These are phyloP conservation scores for Magnolia officinalis DNA, from an alignment of 164 flowering plant genomes.

Conservation along the genomic window DNA sequence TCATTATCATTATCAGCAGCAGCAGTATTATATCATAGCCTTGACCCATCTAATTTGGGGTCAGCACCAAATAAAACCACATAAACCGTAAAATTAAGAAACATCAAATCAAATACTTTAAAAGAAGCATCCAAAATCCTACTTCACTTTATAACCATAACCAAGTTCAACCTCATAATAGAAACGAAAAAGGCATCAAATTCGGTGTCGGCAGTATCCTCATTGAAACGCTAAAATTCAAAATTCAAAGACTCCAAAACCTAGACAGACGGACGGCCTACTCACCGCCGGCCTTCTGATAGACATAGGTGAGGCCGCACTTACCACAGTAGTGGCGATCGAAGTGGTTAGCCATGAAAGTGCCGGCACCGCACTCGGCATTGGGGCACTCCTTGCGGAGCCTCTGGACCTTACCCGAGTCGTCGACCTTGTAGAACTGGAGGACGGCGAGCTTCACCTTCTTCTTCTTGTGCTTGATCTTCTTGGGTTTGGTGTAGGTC, in stretches of 20 bases:
- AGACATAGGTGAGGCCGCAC: conserved; percentile 24
- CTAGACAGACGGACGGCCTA: background rate
- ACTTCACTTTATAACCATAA: background rate
- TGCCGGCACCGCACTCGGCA: conserved; percentile 15
- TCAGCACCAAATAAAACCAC: background rate
- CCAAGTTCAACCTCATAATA: background rate
- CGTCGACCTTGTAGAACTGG: conserved; percentile 11
- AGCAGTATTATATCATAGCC: too few relatives aligned
- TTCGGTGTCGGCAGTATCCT: background rate
- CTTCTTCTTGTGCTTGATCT: conserved; percentile 56
- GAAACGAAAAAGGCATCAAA: background rate
- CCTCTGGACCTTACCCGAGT: conserved; percentile 6
- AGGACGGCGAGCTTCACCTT: conserved; percentile 55
- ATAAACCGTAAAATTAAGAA: background rate
- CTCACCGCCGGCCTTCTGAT: conserved; percentile 17
- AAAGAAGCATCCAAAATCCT: too few relatives aligned
- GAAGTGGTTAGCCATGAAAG: conserved; percentile 20
- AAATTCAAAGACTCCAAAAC: background rate
- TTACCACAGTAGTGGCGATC: conserved; percentile 25
- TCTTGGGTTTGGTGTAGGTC: conserved; percentile 57
- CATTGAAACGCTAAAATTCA: background rate
- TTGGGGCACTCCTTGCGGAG: conserved; percentile 18
- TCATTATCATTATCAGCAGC: too few relatives aligned
- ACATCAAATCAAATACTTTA: too few relatives aligned
- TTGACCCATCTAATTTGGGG: background rate